These are phyloP conservation scores for Brassica juncea DNA, from an alignment of 345 rosid species.

Conservation along the genomic window DNA sequence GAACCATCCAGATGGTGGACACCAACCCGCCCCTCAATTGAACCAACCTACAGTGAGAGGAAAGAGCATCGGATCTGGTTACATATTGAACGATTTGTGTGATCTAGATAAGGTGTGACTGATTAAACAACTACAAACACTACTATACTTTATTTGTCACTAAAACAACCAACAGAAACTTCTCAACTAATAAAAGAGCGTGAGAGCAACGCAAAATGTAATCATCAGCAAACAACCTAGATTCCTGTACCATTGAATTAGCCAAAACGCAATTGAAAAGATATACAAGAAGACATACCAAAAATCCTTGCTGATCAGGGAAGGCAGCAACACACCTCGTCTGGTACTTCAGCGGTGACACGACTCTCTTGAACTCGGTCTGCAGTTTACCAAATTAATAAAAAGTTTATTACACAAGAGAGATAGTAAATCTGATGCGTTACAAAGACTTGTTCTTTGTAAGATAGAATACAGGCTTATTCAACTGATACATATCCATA, in stretches of 20 bases:
- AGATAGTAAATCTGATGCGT: background rate
- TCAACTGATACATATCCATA: background rate
- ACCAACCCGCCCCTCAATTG: slow-evolving; percentile 98
- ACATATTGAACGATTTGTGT: background rate
- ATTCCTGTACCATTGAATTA: background rate
- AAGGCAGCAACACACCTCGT: slow-evolving; percentile 95
- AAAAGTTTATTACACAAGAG: background rate
- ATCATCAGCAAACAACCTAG: slow-evolving; percentile 16
- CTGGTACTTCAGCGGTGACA: slow-evolving; percentile 91
- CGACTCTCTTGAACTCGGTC: slow-evolving; percentile 87
- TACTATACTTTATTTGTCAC: background rate
- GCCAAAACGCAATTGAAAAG: background rate
- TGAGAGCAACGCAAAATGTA: background rate
- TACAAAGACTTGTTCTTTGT: background rate
- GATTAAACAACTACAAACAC: background rate
- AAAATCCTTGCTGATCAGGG: slow-evolving; percentile 97
- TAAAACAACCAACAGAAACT: background rate
- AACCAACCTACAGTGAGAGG: slow-evolving; percentile 68
- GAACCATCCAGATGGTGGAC: slow-evolving; percentile 96
- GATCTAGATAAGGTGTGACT: background rate
- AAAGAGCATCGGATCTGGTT: slow-evolving; percentile 28
- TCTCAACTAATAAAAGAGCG: background rate
- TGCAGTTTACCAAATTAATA: slow-evolving; percentile 37
- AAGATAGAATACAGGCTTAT: background rate
- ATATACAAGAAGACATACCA: slow-evolving; percentile 53